Evolutionary conservation across 257 asterid species (phyloP).

Genomic region (Solanum rostratum): DNA sequence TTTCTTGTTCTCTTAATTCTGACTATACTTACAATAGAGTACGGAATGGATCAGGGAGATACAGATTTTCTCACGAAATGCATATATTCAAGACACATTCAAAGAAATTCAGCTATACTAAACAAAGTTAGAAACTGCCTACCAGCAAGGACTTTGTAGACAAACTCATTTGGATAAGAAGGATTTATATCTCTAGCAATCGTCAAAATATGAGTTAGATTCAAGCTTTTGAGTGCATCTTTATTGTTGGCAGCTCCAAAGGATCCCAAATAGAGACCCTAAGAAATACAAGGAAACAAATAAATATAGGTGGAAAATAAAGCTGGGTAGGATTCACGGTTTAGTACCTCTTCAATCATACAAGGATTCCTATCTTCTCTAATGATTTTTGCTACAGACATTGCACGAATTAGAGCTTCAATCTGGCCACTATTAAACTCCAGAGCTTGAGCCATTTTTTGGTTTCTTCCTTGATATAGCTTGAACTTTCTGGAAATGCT

Average conservation of each 20-base stretch:
- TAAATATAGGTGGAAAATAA: neutral
- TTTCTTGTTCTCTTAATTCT: neutral
- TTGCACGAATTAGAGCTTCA: conserved; percentile 37
- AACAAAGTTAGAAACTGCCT: conserved; percentile 1
- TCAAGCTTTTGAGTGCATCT: conserved; percentile 40
- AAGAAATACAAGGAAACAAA: conserved; percentile 6
- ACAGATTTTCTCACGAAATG: neutral
- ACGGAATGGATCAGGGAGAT: neutral
- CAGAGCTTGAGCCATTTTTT: conserved; percentile 24
- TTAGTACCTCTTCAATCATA: conserved; percentile 69
- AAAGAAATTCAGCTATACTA: neutral
- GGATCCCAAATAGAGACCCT: conserved; percentile 95
- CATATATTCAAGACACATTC: neutral
- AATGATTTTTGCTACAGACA: conserved; percentile 22
- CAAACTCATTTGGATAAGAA: conserved; percentile 49
- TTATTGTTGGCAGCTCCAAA: conserved; percentile 65
- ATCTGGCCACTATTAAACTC: conserved; percentile 22
- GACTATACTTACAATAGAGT: neutral
- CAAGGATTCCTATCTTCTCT: conserved; percentile 50
- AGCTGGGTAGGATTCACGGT: neutral
- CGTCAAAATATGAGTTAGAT: conserved; percentile 67
- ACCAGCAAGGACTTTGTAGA: conserved; percentile 56
- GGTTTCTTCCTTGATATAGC: neutral
- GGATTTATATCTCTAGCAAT: conserved; percentile 42
- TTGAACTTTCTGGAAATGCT: neutral